Evolutionary conservation across 192 early-diverging fungal species (phyloP), one percentile per base, ranked within the genome.

Genomic region (Entomortierella lignicola): DNA sequence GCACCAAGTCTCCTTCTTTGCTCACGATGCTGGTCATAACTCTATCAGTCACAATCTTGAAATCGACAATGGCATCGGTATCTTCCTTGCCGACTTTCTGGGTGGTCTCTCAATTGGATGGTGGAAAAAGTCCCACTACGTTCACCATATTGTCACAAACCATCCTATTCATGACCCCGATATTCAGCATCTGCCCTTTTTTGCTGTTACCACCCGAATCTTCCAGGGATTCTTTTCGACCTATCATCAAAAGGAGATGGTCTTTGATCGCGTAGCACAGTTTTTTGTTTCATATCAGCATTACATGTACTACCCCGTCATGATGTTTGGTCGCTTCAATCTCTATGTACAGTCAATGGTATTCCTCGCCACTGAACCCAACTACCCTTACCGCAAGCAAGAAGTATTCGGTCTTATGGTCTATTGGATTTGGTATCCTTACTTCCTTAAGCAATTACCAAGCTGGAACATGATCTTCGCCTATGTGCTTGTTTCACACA

Each of bases 101-200:
- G 95, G 96, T 64, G 97, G 97, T 21, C 89, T 99, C 29, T 92
- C 90, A 59, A 83, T 97, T 29, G 97, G 94, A 23, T 99, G 97
- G 96, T 99, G 97, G 97, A 99, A 99, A 77, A 90, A 92, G 63
- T 94, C 88, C 81, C 97, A 99, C 84, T 94, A 99, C 82, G 94
- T 97, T 42, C 97, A 99, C 84, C 97, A 99, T 84, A 94, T 97
- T 51, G 88, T 96, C 53, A 97, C 97, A 61, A 99, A 99, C 86
- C 85, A 96, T 77, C 90, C 92, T 12, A 92, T 94, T 77, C 91
- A 99, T 85, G 97, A 99, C 83, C 97, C 97, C 0, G 96, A 99
- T 80, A 97, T 99, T 75, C 97, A 99, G 84, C 97, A 97, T 75
- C 69, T 99, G 83, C 97, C 97, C 42, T 97, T 99, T 86, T 89